phyloP scores from a whole-genome alignment of 2,329 filamentous ascomycete genomes.

The Aspergillus piperis region DNA sequence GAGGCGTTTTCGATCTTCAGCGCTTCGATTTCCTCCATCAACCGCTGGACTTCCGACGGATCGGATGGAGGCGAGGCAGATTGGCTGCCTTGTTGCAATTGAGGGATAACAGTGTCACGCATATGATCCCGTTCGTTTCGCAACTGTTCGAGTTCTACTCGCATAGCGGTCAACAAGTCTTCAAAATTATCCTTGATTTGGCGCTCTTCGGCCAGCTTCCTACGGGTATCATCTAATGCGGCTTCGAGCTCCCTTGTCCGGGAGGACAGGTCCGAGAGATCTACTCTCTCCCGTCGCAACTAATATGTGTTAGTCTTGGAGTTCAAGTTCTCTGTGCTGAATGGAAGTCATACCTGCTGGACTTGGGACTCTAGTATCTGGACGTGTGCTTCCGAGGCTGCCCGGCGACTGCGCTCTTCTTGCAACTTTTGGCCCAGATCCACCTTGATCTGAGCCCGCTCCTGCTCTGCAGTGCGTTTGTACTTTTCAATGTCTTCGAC shows the following conservation, averaged over 20 bases:
- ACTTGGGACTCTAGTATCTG: constrained; percentile 78
- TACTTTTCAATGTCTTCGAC: constrained; percentile 77
- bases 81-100: constrained; percentile 61
- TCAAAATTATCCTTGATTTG: constrained; percentile 91
- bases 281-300: constrained; percentile 57
- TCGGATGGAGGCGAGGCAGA: constrained; percentile 23
- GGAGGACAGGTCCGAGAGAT: constrained; percentile 47
- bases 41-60: constrained; percentile 61
- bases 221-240: constrained; percentile 77
- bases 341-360: constrained; percentile 55
- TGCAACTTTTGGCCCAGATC: constrained; percentile 85
- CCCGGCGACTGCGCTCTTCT: constrained; percentile 76
- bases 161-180: constrained; percentile 81
- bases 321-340: not conserved
- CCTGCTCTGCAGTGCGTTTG: constrained; percentile 82
- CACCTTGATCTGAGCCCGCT: constrained; percentile 81
- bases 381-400: constrained; percentile 79
- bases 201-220: constrained; percentile 80
- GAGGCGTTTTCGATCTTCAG: constrained; percentile 56
- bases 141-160: constrained; percentile 76
- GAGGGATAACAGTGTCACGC: constrained; percentile 81
- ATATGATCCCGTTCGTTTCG: constrained; percentile 82
- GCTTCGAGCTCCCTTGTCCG: constrained; percentile 76
- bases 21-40: constrained; percentile 80
- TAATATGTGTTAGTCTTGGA: constrained; percentile 23